Evolutionary conservation across 2,329 filamentous ascomycete species (phyloP), one percentile per base, ranked within the genome.

Genomic region (Colletotrichum paranaense): DNA sequence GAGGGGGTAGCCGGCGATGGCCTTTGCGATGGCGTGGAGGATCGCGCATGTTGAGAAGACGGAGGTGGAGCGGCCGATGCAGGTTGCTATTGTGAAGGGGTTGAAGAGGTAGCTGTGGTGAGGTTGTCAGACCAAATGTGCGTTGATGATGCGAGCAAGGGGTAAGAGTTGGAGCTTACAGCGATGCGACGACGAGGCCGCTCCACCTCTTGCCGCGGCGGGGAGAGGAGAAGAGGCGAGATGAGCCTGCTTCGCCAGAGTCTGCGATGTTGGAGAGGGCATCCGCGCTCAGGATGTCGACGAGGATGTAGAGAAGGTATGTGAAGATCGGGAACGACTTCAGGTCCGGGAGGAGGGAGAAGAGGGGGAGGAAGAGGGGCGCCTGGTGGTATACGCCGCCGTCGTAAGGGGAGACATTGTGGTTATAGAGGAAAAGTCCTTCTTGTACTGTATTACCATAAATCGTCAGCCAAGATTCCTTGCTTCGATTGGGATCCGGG

Each of bases 331-430:
- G 92, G 79, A 91, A 91, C 65, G 84, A 81, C 74, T 88, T 85
- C 62, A 91, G 88, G 80, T 92, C 90, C 11, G 97, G 96, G 57
- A 99, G 89, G 57, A 98, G 89, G 46, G 95, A 94, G 87, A 98
- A 98, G 76, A 98, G 89, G 58, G 96, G 95, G 72, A 99, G 91
- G 53, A 99, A 90, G 69, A 99, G 88, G 60, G 97, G 97, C 55
- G 95, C 95, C 88, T 98, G 88, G 84, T 91, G 89, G 82, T 89
- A 92, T 80, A 92, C 94, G 78, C 97, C 97, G 76, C 97, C 97
- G 82, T 99, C 95, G 85, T 98, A 99, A 1, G 97, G 97, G 73
- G 95, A 98, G 70, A 98, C 94, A 85, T 98, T 97, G 82, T 97
- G 94, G 76, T 94, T 95, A 83, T 98, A 98, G 26, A 99, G 91